These are phyloP conservation scores for Oxyria digyna DNA, from an alignment of 148 eudicot species.

Conservation along the genomic window DNA sequence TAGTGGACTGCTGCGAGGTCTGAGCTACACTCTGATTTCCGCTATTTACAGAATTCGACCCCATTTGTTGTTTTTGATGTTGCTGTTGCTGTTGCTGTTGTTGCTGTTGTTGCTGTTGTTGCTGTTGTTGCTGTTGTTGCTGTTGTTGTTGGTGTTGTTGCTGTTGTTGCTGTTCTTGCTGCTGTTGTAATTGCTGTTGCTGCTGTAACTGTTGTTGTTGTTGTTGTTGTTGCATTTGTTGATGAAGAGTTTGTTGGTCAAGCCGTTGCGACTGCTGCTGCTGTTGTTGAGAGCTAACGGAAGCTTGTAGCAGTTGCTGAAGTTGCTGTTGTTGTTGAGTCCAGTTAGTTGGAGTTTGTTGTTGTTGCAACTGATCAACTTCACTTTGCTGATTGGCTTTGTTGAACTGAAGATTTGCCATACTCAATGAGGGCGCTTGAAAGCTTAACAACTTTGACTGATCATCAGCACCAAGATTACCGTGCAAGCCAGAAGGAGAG, in stretches of 20 bases:
- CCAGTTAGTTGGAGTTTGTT: conserved; percentile 43
- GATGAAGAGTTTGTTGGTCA: no score
- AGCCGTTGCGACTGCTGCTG: no score
- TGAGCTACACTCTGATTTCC: conserved; percentile 42
- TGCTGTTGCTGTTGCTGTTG: conserved; percentile 24
- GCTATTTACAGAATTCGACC: conserved; percentile 29
- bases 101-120: conserved; percentile 17
- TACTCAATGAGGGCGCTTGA: conserved; percentile 47
- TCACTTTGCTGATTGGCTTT: conserved; percentile 49
- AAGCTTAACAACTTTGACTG: conserved; percentile 80
- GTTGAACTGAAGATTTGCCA: conserved; percentile 41
- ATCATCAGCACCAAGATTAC: conserved; percentile 45
- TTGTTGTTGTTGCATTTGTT: conserved; percentile 16
- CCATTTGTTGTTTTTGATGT: conserved; percentile 35
- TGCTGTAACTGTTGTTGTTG: no score
- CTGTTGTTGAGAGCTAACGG: conserved; percentile 20
- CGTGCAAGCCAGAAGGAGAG: conserved; percentile 31
- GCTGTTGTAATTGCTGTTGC: conserved; percentile 50
- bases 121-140: conserved; percentile 18
- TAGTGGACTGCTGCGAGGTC: conserved; percentile 24
- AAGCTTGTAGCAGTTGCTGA: conserved; percentile 37
- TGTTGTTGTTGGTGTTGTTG: no score
- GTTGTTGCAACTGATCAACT: conserved; percentile 44
- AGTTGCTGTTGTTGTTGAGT: conserved; percentile 60
- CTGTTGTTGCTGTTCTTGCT: conserved; percentile 59